Evolutionary conservation across 306 rosid genomes (phyloP), one percentile per base, ranked within the genome.

Genomic region (Sicyos baderoa): DNA sequence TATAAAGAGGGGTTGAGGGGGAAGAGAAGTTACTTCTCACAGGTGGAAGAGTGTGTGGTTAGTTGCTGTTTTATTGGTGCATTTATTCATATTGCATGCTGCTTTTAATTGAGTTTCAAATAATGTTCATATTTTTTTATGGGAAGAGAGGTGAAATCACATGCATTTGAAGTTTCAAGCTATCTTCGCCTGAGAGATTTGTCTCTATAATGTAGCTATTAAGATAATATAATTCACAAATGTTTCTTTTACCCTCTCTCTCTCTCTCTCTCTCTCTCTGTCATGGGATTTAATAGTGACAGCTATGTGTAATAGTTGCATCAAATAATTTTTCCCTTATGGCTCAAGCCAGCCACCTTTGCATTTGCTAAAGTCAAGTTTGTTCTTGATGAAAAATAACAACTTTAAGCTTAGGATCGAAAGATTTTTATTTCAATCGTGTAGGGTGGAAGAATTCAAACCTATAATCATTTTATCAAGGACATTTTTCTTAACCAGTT

Each of bases 21-120:
- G 25, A 18, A 72, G 48, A 70, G 87, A 81, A 92, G 88, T 89
- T 68, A 87, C 85, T 93, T 77, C 54, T 65, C 45, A 65, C 92
- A 78, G 96, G 81, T 84, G 93, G 80, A 73, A 66, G 79, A 79
- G 82, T 70, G 4, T 82, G 80, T 35, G 76, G 88, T 85, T 93
- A 73, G 98, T 86, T 90, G 96, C 76, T 77, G 49, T 74, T 70
- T 57, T 17, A 61, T 77, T 75, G 21, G 29, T 75, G 47, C 53
- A 50, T 74, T 37, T 64, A 21, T 65, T 63, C 17, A 63, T 63
- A 17, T 63, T 42, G 70, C 35, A 42, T 44, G 49, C 70, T 63
- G 70, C 70, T 42, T 63, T 40, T 18, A 57, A 63, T 63, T 63
- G 70, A 40, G 44, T 19, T 53, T 15, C 45, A 59, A 63, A 40